phyloP scores from a whole-genome alignment of 495 filamentous ascomycete species.

The Symbiotaphrina buchneri region DNA sequence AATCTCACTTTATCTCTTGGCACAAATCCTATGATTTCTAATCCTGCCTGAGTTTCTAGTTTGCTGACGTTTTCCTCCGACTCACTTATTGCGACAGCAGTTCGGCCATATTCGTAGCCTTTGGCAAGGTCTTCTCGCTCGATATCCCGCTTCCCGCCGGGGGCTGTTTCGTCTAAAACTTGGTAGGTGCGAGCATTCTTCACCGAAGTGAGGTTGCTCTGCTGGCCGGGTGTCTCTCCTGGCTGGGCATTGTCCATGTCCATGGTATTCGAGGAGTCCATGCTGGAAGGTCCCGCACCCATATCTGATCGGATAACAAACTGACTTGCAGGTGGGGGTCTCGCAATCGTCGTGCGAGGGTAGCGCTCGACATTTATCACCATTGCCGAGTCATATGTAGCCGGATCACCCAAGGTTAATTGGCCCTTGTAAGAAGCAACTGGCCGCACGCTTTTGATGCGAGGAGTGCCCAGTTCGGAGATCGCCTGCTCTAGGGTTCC shows the following conservation, averaged over 20 bases:
- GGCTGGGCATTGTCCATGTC: slow-evolving; percentile 15
- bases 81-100: slow-evolving; percentile 69
- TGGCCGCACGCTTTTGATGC: slow-evolving; percentile 47
- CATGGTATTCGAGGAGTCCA: slow-evolving; percentile 25
- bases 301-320: slow-evolving; percentile 35
- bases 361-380: slow-evolving; percentile 79
- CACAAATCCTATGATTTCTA: slow-evolving; percentile 78
- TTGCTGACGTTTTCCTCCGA: slow-evolving; percentile 65
- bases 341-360: slow-evolving; percentile 57
- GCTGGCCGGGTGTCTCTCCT: slow-evolving; percentile 19
- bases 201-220: slow-evolving; percentile 34
- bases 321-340: slow-evolving; percentile 47
- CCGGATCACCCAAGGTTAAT: slow-evolving; percentile 58
- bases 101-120: slow-evolving; percentile 86
- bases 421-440: slow-evolving; percentile 58
- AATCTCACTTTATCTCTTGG: slow-evolving; percentile 36
- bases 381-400: slow-evolving; percentile 51
- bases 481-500: slow-evolving; percentile 76
- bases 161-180: slow-evolving; percentile 45
- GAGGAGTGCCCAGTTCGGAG: slow-evolving; percentile 48
- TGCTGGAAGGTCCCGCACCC: slow-evolving; percentile 16
- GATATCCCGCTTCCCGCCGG: slow-evolving; percentile 69
- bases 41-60: slow-evolving; percentile 46
- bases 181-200: slow-evolving; percentile 57
- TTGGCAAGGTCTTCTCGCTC: slow-evolving; percentile 67